Conservation (phyloP, 208 protist species). For the Blechomonas ayalai region DNA sequence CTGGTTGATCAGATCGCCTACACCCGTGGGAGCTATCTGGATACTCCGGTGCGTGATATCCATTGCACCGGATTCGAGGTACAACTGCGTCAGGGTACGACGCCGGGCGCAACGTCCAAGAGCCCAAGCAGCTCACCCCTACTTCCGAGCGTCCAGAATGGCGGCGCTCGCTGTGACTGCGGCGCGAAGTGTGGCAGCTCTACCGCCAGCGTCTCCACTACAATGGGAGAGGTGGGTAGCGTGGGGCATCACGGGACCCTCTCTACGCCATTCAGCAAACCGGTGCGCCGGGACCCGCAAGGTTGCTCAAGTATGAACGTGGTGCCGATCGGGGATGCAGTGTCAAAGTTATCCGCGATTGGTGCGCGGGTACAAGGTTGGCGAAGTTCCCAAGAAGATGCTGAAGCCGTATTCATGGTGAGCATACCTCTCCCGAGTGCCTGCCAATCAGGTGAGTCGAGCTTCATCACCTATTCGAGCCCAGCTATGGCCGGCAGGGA, state of each 20-base stretch:
- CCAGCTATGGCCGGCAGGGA: constrained; percentile 11
- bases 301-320: constrained; percentile 6
- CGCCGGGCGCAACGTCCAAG: neutral
- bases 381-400: constrained; percentile 75
- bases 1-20: constrained; percentile 63
- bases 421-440: constrained; percentile 25
- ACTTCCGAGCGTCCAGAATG: too few species aligned
- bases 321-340: constrained; percentile 36
- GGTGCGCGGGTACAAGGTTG: constrained; percentile 70
- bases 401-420: constrained; percentile 57
- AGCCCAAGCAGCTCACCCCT: too few species aligned
- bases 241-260: too few species aligned
- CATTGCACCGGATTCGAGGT: constrained; percentile 55
- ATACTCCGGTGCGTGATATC: constrained; percentile 44
- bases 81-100: constrained; percentile 16
- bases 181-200: neutral
- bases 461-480: too few species aligned
- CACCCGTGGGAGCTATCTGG: constrained; percentile 56
- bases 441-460: neutral
- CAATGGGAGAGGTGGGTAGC: too few species aligned
- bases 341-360: constrained; percentile 31
- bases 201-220: neutral
- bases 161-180: neutral
- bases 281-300: constrained; percentile 14
- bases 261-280: too few species aligned